A percentile compares a stretch with the other conserved stretches of the same genome.
phyloP scores from a whole-genome alignment of 2,329 filamentous ascomycete genomes.

The Xylariaceae sp. region DNA sequence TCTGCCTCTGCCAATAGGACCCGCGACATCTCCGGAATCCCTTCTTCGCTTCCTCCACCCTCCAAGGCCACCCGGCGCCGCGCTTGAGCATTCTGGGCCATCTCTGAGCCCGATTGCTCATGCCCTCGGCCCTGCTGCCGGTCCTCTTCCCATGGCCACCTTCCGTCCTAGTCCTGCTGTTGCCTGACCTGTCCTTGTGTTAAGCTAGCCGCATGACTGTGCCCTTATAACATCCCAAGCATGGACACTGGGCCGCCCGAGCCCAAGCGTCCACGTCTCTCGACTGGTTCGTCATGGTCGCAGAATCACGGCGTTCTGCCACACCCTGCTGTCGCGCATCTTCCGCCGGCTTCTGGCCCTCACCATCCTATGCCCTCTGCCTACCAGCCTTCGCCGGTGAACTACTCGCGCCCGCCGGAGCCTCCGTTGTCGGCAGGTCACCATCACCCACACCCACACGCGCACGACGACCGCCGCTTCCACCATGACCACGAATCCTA shows the following conservation, averaged over 20 bases:
- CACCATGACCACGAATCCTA: constrained; percentile 50
- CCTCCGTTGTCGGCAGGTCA: constrained; percentile 32
- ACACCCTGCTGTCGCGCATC: constrained; percentile 32
- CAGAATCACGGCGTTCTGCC: constrained; percentile 39
- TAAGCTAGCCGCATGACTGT: constrained; percentile 25
- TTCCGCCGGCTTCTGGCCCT: constrained; percentile 24
- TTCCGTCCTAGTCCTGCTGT: constrained; percentile 24
- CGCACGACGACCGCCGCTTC: constrained; percentile 46
- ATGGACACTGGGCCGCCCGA: constrained; percentile 55
- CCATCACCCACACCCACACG: constrained; percentile 33
- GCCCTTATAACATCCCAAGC: constrained; percentile 37
- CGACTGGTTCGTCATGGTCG: constrained; percentile 38
- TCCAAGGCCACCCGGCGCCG: constrained; percentile 12
- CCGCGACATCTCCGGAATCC: constrained; percentile 14
- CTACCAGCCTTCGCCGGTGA: constrained; percentile 26
- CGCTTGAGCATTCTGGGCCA: constrained; percentile 20
- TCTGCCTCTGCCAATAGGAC: constrained; percentile 13
- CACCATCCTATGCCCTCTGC: constrained; percentile 31
- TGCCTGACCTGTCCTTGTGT: constrained; percentile 27
- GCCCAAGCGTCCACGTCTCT: constrained; percentile 51
- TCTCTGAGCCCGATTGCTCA: constrained; percentile 17
- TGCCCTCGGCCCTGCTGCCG: constrained; percentile 19
- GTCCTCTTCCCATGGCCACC: constrained; percentile 29
- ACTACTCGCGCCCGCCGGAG: constrained; percentile 32
- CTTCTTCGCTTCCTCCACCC: constrained; percentile 16